Evolutionary conservation across 1,139 yeast species (phyloP).

Genomic region (Candida pseudoviswanathii): DNA sequence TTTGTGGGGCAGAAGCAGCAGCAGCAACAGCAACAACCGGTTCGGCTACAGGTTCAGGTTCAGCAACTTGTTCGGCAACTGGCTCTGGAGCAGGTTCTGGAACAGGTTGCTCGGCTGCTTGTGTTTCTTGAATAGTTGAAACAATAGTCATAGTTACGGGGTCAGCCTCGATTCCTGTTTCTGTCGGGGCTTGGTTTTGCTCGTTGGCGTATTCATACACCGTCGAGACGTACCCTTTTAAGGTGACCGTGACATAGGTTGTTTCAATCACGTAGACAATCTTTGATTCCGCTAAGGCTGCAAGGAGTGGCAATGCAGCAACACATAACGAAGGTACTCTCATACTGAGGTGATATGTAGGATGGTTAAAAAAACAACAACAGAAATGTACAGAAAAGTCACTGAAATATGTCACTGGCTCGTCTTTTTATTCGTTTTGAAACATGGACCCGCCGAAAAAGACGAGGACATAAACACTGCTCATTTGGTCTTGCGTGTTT

Average conservation of each 20-base stretch:
- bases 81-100: too few relatives aligned
- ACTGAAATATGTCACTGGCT: neutral
- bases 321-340: neutral
- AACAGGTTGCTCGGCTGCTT: too few relatives aligned
- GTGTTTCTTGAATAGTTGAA: too few relatives aligned
- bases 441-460: neutral
- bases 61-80: neutral
- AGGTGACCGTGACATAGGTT: neutral
- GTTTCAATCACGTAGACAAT: neutral
- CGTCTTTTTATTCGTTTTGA: conserved; percentile 1
- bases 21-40: neutral
- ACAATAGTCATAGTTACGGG: neutral
- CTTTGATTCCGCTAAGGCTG: neutral
- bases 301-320: neutral
- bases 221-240: neutral
- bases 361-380: neutral
- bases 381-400: neutral
- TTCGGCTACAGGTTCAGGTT: neutral
- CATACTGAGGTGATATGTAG: neutral
- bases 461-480: neutral
- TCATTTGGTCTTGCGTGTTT: neutral
- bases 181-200: neutral
- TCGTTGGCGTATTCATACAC: neutral
- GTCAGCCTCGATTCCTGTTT: neutral
- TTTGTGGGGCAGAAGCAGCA: conserved; percentile 8